phyloP scores from a whole-genome alignment of 2,329 filamentous ascomycete species.

The Coniochaeta pulveracea region DNA sequence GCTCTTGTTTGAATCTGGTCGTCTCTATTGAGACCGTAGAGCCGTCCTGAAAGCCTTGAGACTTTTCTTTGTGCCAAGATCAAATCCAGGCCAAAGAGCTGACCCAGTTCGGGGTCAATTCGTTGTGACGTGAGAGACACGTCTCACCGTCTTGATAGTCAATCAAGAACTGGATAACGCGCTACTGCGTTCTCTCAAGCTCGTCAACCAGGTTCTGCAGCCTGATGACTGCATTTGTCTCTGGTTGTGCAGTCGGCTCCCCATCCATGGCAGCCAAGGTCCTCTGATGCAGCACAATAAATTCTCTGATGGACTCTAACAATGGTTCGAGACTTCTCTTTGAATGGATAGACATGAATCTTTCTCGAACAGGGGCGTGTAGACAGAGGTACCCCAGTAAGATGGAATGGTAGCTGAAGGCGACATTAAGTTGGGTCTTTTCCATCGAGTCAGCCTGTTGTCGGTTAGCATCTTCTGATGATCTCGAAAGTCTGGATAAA shows the following conservation, averaged over 20 bases:
- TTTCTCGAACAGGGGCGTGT: conserved; percentile 28
- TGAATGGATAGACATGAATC: conserved; percentile 28
- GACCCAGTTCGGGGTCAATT: too few species aligned
- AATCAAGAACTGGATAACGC: conserved; percentile 26
- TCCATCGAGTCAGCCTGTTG: conserved; percentile 56
- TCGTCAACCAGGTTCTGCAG: conserved; percentile 28
- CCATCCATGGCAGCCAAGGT: conserved; percentile 27
- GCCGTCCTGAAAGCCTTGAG: too few species aligned
- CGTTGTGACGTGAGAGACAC: too few species aligned
- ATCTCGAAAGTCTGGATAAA: background rate
- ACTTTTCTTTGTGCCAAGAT: too few species aligned
- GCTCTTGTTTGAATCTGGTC: too few species aligned
- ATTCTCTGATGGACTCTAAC: conserved; percentile 41
- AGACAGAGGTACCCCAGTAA: conserved; percentile 74
- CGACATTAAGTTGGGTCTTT: conserved; percentile 70
- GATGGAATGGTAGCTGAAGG: conserved; percentile 76
- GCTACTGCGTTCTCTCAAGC: conserved; percentile 14
- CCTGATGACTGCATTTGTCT: conserved; percentile 22
- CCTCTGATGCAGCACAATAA: conserved; percentile 39
- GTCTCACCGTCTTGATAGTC: too few species aligned
- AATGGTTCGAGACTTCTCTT: conserved; percentile 32
- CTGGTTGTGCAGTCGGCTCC: conserved; percentile 20
- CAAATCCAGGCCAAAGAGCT: too few species aligned
- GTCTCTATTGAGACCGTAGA: too few species aligned
- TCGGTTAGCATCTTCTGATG: conserved; percentile 9